Evolutionary conservation across 768 basidiomycete genomes (phyloP).

Genomic region (Cystofilobasidium ferigula): DNA sequence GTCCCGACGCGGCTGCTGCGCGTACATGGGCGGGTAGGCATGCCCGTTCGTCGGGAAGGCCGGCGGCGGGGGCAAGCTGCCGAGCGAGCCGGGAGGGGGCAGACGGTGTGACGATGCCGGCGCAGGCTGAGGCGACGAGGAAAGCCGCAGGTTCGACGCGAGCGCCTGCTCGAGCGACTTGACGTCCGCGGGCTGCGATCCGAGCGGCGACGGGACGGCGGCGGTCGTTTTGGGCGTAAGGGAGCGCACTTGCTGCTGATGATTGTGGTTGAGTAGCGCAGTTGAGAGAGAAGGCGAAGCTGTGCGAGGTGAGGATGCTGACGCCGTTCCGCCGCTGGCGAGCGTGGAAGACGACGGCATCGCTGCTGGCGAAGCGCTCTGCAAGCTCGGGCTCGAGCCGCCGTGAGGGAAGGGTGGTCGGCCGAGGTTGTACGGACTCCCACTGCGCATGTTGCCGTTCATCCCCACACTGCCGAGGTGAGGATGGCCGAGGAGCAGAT

Average conservation of each 20-base stretch:
- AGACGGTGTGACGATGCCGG: neutral
- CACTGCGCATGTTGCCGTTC: neutral
- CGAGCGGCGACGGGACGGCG: neutral
- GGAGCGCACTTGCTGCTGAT: neutral
- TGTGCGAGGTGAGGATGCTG: neutral
- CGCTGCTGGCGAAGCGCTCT: neutral
- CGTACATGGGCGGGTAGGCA: neutral
- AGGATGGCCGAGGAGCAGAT: neutral
- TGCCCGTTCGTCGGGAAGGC: constrained; percentile 6
- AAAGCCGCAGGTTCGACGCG: neutral
- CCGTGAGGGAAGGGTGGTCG: neutral
- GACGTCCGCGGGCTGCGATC: neutral
- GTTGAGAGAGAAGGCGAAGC: neutral
- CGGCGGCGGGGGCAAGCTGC: constrained; percentile 13
- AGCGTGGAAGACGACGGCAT: neutral
- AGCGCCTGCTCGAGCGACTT: neutral
- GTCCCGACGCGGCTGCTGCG: neutral
- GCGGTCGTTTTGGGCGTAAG: constrained; percentile 1
- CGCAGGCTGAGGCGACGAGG: neutral
- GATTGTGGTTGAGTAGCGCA: constrained; percentile 1
- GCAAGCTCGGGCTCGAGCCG: neutral
- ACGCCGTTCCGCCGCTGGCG: neutral
- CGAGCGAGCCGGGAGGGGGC: constrained; percentile 5
- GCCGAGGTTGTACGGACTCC: neutral
- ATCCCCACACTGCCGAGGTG: neutral